These are phyloP conservation scores for Beauveria varroae DNA, from an alignment of 2,329 filamentous ascomycete genomes.

Conservation along the genomic window DNA sequence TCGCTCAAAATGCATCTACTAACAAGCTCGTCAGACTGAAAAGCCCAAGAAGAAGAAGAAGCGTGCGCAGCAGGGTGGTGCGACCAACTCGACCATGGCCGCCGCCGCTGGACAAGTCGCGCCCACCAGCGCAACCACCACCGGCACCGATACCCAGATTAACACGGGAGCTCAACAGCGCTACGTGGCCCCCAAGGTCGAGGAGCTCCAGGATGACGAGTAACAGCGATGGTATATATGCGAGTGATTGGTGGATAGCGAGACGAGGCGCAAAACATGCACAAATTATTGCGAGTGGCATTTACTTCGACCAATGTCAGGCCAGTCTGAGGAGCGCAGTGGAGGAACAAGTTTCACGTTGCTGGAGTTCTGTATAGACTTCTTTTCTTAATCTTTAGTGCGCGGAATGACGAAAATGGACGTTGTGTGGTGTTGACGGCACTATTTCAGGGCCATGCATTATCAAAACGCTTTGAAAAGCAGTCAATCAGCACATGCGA, in stretches of 20 bases:
- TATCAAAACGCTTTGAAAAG: neutral
- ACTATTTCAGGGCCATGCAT: neutral
- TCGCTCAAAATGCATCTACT: conserved; percentile 12
- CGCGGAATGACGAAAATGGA: neutral
- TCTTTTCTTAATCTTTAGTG: neutral
- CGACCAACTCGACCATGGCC: conserved; percentile 38
- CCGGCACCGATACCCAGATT: conserved; percentile 48
- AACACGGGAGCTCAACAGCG: conserved; percentile 36
- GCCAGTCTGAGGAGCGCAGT: neutral
- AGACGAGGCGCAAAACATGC: no score
- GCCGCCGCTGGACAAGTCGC: conserved; percentile 45
- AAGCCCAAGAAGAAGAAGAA: conserved; percentile 51
- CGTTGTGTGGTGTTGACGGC: neutral
- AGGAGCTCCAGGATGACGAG: conserved; percentile 46
- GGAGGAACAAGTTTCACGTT: neutral
- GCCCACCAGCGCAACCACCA: conserved; percentile 48
- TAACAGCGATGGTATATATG: conserved; percentile 17
- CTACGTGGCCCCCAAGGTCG: conserved; percentile 45
- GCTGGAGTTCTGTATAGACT: conserved; percentile 4
- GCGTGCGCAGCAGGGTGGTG: conserved; percentile 28
- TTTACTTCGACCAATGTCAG: neutral
- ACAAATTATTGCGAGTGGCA: neutral
- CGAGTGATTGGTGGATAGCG: neutral
- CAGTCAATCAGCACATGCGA: neutral
- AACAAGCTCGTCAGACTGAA: conserved; percentile 20